Evolutionary conservation across 495 filamentous ascomycete genomes (phyloP).

Genomic region (Jackrogersella multiformis): DNA sequence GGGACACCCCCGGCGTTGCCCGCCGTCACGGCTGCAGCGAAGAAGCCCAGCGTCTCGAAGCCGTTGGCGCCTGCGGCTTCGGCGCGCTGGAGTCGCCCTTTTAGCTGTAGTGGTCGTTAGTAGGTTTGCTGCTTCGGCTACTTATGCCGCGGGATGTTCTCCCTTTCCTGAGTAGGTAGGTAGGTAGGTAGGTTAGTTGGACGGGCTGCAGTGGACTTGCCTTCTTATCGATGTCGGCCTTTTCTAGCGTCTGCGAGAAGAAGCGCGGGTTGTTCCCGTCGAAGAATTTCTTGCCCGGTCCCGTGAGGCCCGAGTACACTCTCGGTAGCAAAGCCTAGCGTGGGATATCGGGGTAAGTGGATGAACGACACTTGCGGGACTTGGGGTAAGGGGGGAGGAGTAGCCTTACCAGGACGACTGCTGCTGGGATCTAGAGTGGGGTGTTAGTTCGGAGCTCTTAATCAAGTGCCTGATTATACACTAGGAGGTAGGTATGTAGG

Average conservation of each 20-base stretch:
- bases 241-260: slow-evolving; percentile 46
- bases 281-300: slow-evolving; percentile 45
- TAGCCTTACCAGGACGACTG: slow-evolving; percentile 49
- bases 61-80: slow-evolving; percentile 58
- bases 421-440: slow-evolving; percentile 54
- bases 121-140: too few relatives aligned
- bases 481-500: too few relatives aligned
- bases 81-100: slow-evolving; percentile 55
- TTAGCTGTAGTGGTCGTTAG: slow-evolving; percentile 1
- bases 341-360: neutral
- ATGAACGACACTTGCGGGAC: neutral
- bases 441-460: slow-evolving; percentile 1
- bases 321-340: slow-evolving; percentile 47
- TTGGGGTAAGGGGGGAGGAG: neutral
- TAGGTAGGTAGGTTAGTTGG: too few relatives aligned
- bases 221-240: slow-evolving; percentile 54
- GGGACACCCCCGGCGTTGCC: slow-evolving; percentile 55
- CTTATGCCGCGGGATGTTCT: too few relatives aligned
- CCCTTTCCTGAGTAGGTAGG: too few relatives aligned
- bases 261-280: slow-evolving; percentile 45
- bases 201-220: too few relatives aligned
- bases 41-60: slow-evolving; percentile 61
- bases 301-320: slow-evolving; percentile 51
- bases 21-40: slow-evolving; percentile 60
- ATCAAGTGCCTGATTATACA: too few relatives aligned